Conservation (phyloP, 1,284 basidiomycete genomes). For the Naganishia sp. region DNA sequence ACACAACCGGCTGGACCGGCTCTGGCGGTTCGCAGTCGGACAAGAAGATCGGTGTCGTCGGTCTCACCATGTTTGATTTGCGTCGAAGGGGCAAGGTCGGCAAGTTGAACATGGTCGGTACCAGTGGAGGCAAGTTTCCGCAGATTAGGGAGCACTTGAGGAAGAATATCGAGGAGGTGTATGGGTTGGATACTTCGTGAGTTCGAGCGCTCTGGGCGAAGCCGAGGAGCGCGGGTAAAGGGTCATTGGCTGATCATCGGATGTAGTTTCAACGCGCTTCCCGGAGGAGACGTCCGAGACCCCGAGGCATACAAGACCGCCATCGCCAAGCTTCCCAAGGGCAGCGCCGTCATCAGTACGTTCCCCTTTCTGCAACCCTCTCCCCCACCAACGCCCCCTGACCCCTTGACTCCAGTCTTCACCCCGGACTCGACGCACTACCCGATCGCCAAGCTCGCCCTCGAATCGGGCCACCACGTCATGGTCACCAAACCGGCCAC, state of each 20-base stretch:
- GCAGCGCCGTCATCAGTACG: slow-evolving; percentile 82
- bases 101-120: slow-evolving; percentile 53
- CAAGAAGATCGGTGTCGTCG: slow-evolving; percentile 86
- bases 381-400: neutral
- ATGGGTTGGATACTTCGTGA: slow-evolving; percentile 80
- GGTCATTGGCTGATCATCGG: neutral
- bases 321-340: slow-evolving; percentile 74
- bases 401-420: slow-evolving; percentile 39
- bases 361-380: slow-evolving; percentile 32
- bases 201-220: slow-evolving; percentile 38
- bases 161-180: slow-evolving; percentile 77
- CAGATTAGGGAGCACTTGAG: slow-evolving; percentile 77
- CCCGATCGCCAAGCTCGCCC: slow-evolving; percentile 79
- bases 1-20: slow-evolving; percentile 90
- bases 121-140: slow-evolving; percentile 63
- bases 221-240: too few relatives aligned
- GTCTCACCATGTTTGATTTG: slow-evolving; percentile 84
- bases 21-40: slow-evolving; percentile 88
- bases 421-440: slow-evolving; percentile 68
- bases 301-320: slow-evolving; percentile 84
- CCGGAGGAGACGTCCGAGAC: slow-evolving; percentile 68
- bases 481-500: slow-evolving; percentile 91
- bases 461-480: slow-evolving; percentile 80
- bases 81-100: slow-evolving; percentile 77
- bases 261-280: slow-evolving; percentile 73